phyloP scores from a whole-genome alignment of 768 basidiomycete genomes.

The Rhizopogon rudus region DNA sequence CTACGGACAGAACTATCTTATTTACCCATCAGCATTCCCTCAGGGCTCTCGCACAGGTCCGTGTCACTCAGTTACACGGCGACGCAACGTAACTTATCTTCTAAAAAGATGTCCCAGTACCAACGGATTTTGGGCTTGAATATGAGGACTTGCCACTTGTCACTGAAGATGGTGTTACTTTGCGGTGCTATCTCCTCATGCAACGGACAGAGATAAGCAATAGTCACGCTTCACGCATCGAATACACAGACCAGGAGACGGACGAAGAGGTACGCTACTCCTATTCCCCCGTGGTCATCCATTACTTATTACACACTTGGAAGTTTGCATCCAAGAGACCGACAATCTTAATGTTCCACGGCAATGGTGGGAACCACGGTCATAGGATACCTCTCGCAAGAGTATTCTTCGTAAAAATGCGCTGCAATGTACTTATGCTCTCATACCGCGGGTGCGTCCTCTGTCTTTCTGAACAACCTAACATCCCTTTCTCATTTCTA shows the following conservation, averaged over 20 bases:
- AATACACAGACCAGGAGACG: slow-evolving; percentile 33
- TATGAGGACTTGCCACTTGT: slow-evolving; percentile 72
- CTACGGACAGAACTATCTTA: slow-evolving; percentile 83
- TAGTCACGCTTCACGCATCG: slow-evolving; percentile 27
- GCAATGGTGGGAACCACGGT: slow-evolving; percentile 82
- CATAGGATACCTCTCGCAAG: slow-evolving; percentile 87
- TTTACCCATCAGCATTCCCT: slow-evolving; percentile 84
- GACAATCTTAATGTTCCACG: slow-evolving; percentile 91
- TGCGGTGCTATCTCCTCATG: slow-evolving; percentile 74
- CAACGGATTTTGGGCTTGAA: slow-evolving; percentile 63
- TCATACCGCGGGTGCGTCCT: slow-evolving; percentile 81
- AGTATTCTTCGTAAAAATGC: slow-evolving; percentile 75
- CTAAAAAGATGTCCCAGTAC: slow-evolving; percentile 60
- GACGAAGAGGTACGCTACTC: slow-evolving; percentile 54
- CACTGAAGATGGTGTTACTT: slow-evolving; percentile 65
- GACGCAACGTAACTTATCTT: background rate
- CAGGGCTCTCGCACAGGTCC: slow-evolving; percentile 75
- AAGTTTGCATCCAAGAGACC: slow-evolving; percentile 55
- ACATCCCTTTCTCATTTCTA: background rate
- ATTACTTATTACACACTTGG: background rate
- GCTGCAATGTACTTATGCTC: slow-evolving; percentile 92
- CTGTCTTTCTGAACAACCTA: background rate
- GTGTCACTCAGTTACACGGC: slow-evolving; percentile 8
- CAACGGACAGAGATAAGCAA: slow-evolving; percentile 49
- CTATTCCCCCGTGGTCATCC: background rate